phyloP scores from a whole-genome alignment of 108 stramenopile species.

The Fragilaria radians region DNA sequence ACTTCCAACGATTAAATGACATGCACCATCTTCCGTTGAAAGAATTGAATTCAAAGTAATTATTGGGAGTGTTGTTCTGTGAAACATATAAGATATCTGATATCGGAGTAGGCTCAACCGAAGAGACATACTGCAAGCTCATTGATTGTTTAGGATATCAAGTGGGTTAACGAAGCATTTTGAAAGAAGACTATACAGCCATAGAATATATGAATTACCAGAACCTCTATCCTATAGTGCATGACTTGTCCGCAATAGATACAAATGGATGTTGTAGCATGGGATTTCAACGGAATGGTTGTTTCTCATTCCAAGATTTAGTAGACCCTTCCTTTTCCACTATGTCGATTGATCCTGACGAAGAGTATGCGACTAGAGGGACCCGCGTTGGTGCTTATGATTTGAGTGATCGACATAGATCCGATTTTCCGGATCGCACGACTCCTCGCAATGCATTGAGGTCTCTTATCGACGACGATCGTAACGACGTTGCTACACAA shows the following conservation, averaged over 20 bases:
- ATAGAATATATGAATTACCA: not conserved
- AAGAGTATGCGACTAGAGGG: not conserved
- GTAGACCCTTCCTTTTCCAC: not conserved
- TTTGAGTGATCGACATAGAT: not conserved
- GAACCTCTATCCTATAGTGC: slow-evolving; percentile 7
- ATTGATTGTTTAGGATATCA: too few relatives aligned
- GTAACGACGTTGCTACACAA: not conserved
- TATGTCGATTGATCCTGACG: not conserved
- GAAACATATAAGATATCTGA: too few relatives aligned
- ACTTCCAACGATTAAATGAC: too few relatives aligned
- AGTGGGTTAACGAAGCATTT: too few relatives aligned
- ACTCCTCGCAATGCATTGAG: not conserved
- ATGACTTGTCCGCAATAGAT: slow-evolving; percentile 7
- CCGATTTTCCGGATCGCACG: not conserved
- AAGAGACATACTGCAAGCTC: too few relatives aligned
- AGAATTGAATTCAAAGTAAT: too few relatives aligned
- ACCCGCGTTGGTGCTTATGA: not conserved
- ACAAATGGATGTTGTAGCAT: not conserved
- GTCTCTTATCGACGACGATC: not conserved
- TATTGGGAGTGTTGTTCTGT: too few relatives aligned
- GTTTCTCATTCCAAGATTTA: not conserved
- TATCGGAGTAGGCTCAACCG: too few relatives aligned
- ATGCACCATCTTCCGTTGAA: too few relatives aligned
- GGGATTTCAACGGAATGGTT: not conserved
- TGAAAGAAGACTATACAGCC: too few relatives aligned